Conservation (phyloP, 441 rosid genomes). For the Syzygium malaccense region DNA sequence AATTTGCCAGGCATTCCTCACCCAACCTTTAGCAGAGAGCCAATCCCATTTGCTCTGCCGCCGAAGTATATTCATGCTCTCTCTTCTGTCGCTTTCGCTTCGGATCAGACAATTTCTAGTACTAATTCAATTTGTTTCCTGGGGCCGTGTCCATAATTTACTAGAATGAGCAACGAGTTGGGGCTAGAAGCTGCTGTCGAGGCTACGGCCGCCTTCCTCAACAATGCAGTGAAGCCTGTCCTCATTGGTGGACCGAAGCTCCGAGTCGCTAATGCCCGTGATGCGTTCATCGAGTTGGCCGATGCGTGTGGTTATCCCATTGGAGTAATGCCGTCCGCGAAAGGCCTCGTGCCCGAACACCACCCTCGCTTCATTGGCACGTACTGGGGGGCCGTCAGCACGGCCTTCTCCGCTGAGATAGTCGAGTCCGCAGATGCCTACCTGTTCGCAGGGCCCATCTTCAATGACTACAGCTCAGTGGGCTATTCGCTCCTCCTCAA, state of each 20-base stretch:
- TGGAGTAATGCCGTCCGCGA: constrained; percentile 81
- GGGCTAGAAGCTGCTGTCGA: constrained; percentile 83
- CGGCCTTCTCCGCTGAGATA: constrained; percentile 79
- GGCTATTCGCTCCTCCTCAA: constrained; percentile 91
- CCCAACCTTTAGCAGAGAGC: constrained; percentile 62
- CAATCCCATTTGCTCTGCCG: constrained; percentile 61
- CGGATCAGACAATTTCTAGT: background rate
- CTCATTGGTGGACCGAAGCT: constrained; percentile 83
- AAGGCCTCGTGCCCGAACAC: constrained; percentile 77
- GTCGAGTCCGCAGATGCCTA: constrained; percentile 93
- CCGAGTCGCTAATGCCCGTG: constrained; percentile 50
- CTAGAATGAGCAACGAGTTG: constrained; percentile 51
- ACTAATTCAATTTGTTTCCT: background rate
- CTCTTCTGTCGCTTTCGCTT: background rate
- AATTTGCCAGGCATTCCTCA: constrained; percentile 72
- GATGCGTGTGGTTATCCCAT: constrained; percentile 70
- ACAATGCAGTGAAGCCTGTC: constrained; percentile 86
- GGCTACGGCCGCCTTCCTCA: constrained; percentile 68
- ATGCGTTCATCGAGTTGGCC: constrained; percentile 61
- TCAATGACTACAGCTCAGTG: constrained; percentile 84
- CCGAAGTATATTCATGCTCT: constrained; percentile 26
- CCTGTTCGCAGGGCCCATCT: constrained; percentile 88
- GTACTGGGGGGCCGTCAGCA: constrained; percentile 89
- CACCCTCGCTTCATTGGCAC: constrained; percentile 44
- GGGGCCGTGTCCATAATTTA: background rate